Base-by-base conservation (phyloP, 805 yeast genomes). In the Starmera quercuum region DNA sequence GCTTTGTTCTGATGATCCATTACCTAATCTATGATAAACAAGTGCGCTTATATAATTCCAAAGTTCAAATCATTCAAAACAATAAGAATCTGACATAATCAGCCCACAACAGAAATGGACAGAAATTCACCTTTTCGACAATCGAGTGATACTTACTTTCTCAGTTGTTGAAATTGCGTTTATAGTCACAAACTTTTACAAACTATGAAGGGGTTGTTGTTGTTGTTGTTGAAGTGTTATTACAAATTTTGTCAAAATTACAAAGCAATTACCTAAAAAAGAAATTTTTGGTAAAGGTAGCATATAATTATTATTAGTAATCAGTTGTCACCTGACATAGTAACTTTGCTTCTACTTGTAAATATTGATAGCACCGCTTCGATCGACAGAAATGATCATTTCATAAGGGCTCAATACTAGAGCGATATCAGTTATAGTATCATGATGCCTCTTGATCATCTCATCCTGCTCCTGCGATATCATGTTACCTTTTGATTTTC, bases 381-480 rank as follows among this genome's bases (percentile, higher is more conserved):
- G 59, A 44, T 83, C 94, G 3, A 62, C 85, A 3, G 82, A 65
- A 4, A 83, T 58, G 3, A 83, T 51, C 75, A 83, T 68, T 26
- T 71, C 73, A 37, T 67, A 70, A 0, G 85, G 85, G 8, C 54
- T 48, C 12, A 58, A 41, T 12, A 75, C 51, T 13, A 71, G 46
- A 0, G 64, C 66, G 4, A 78, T 56, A 26, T 61, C 78, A 3
- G 64, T 64, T 24, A 81, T 65, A 2, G 59, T 44, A 36, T 78
- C 83, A 25, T 62, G 66, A 38, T 75, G 81, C 28, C 60, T 61
- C 32, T 62, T 58, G 31, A 66, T 58, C 14, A 61, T 33, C 20
- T 59, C 66, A 20, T 58, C 61, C 36, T 73, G 79, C 31, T 64
- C 71, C 7, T 51, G 54, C 2, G 68, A 51, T 20, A 69, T 58